Base-by-base conservation (phyloP, 2,329 filamentous ascomycete genomes). In the Xylariaceae sp. region DNA sequence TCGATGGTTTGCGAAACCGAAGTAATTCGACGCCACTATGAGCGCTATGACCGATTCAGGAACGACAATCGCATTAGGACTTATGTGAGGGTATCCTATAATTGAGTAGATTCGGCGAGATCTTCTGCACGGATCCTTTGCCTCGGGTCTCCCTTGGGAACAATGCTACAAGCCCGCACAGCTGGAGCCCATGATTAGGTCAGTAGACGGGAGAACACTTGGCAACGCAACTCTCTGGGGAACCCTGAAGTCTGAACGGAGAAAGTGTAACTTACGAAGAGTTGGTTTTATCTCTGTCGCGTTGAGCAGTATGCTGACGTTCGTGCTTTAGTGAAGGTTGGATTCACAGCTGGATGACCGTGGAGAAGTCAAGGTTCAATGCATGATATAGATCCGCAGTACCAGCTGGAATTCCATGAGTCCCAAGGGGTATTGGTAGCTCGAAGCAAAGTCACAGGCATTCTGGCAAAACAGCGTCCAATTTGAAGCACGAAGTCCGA, bases 401-500 rank as follows among this genome's bases (percentile, higher is more conserved):
- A 42, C 42, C 33, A 53, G 44, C 45, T 44, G 48, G 42, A 48
- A 41, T 30, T 35, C 30, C 45, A 38, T 17, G 42, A 12, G 44
- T 39, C 19, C 46, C 42, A 45, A 43, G 47, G 17, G 44, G 11
- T 11, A 39, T 27, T 52, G 27, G 45, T 47, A 44, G 48, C 38
- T 43, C 32, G 22, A 27, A 27, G 7, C 4, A 4, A 27, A 27
- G 22, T 27, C 22, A 27, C 22, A 27, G 45, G 22, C 27, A 54
- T 52, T 52, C 52, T 54, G 49, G 49, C 46, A 52, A 52, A 54
- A 49, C 31, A 39, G 40, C 47, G 40, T 47, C 47, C 47, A 42
- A 54, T 54, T 52, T 54, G 52, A 54, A 52, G 49, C 49, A 46
- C 47, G 46, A 44, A 47, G 41, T 35, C 45, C 49, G 44, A 49